These are phyloP conservation scores for Terfezia boudieri DNA, from an alignment of 495 filamentous ascomycete species.

Conservation along the genomic window DNA sequence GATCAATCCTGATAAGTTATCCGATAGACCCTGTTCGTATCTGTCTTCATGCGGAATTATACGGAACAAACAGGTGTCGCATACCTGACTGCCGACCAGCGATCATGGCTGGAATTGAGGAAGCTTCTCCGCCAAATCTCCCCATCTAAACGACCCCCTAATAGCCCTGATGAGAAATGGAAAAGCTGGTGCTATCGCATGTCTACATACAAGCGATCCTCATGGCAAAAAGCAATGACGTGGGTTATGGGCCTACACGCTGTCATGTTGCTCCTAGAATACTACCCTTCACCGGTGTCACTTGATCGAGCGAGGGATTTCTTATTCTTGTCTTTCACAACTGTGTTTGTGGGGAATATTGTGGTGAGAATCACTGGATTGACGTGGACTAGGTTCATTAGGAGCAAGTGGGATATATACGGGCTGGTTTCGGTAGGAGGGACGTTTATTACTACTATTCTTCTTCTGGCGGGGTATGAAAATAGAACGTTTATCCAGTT, in stretches of 20 bases:
- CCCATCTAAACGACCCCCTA: conserved; percentile 67
- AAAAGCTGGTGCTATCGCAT: conserved; percentile 84
- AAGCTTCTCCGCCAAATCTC: conserved; percentile 86
- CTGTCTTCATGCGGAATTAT: conserved; percentile 99
- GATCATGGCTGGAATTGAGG: conserved; percentile 86
- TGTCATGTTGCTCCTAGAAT: conserved; percentile 64
- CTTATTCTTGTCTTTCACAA: conserved; percentile 63
- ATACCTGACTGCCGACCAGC: conserved; percentile 86
- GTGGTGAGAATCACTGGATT: conserved; percentile 67
- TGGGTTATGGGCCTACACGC: conserved; percentile 59
- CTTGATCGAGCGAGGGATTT: conserved; percentile 50
- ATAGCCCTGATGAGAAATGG: conserved; percentile 52
- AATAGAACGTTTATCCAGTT: conserved; percentile 46
- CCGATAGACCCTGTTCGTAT: conserved; percentile 64
- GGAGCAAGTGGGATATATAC: conserved; percentile 90
- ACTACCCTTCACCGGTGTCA: conserved; percentile 41
- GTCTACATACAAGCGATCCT: conserved; percentile 82
- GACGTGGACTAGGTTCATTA: conserved; percentile 77
- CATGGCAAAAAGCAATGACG: conserved; percentile 72
- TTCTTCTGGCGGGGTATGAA: conserved; percentile 34
- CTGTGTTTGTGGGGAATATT: conserved; percentile 71
- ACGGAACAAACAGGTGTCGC: conserved; percentile 97
- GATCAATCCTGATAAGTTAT: background rate
- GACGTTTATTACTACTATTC: conserved; percentile 51
- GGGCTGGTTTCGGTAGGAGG: conserved; percentile 70